phyloP scores from a whole-genome alignment of 257 asterid species.

The Plantago major region DNA sequence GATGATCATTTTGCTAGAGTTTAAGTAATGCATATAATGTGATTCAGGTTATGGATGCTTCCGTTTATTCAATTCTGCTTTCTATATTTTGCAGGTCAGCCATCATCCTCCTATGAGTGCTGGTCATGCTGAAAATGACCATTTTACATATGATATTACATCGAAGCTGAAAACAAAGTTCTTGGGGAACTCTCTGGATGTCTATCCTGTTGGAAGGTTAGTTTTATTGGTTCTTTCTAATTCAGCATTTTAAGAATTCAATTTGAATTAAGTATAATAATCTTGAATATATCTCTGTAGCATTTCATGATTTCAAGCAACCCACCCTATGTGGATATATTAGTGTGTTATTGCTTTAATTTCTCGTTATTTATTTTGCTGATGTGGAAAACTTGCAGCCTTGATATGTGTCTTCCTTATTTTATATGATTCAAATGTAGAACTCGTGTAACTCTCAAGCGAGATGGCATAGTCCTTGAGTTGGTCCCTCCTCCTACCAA shows the following conservation, averaged over 20 bases:
- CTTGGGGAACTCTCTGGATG: slow-evolving; percentile 88
- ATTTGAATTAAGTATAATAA: background rate
- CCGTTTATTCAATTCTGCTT: slow-evolving; percentile 7
- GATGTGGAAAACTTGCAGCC: slow-evolving; percentile 8
- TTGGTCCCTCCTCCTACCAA: slow-evolving; percentile 97
- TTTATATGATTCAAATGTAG: slow-evolving; percentile 38
- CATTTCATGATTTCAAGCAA: no score
- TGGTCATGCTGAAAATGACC: slow-evolving; percentile 94
- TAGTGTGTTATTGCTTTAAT: background rate
- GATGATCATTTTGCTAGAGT: slow-evolving; percentile 1
- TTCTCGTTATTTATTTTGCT: background rate
- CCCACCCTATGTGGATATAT: no score
- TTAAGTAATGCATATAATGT: background rate
- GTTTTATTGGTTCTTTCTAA: background rate
- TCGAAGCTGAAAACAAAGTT: slow-evolving; percentile 89
- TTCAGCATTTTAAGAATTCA: background rate
- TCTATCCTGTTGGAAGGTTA: slow-evolving; percentile 98
- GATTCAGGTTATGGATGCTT: slow-evolving; percentile 1
- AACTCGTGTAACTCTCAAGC: slow-evolving; percentile 80
- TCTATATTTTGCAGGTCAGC: slow-evolving; percentile 34
- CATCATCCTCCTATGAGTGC: slow-evolving; percentile 99
- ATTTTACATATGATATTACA: slow-evolving; percentile 79
- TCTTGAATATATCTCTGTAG: background rate
- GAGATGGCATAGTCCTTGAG: slow-evolving; percentile 73
- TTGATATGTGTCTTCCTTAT: background rate